Conservation (phyloP, 169 alveolate genomes). For the Plasmodium ovale region DNA sequence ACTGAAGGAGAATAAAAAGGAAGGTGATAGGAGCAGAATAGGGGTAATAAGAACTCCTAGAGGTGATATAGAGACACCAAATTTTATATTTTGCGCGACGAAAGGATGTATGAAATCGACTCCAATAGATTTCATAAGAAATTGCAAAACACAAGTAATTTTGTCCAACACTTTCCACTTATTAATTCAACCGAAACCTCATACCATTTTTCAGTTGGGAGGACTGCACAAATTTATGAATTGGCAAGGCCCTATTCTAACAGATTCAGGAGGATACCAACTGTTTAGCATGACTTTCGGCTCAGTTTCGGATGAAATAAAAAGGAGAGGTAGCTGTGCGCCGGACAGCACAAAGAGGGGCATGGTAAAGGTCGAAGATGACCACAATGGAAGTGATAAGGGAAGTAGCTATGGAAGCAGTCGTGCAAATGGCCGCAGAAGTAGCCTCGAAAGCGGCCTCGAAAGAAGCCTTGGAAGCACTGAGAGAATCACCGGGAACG, state of each 20-base stretch:
- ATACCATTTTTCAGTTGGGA: constrained; percentile 90
- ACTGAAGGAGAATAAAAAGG: constrained; percentile 21
- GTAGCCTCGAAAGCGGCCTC: background rate
- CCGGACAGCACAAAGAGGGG: background rate
- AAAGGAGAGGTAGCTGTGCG: background rate
- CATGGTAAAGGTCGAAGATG: background rate
- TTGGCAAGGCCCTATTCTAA: constrained; percentile 95
- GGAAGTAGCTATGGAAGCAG: background rate
- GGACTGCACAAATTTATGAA: constrained; percentile 96
- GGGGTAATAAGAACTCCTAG: constrained; percentile 95
- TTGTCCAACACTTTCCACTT: constrained; percentile 98
- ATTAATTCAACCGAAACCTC: constrained; percentile 96
- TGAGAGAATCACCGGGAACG: background rate
- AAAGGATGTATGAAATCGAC: constrained; percentile 93
- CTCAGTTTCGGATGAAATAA: constrained; percentile 61
- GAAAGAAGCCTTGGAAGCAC: background rate
- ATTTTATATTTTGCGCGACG: constrained; percentile 99
- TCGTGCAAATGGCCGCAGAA: background rate
- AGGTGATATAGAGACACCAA: constrained; percentile 95
- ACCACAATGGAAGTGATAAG: background rate
- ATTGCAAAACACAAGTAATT: constrained; percentile 75
- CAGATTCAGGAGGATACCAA: constrained; percentile 99
- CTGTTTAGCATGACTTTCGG: constrained; percentile 90
- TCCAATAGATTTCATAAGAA: constrained; percentile 80
- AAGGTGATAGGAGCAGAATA: constrained; percentile 91